Conservation (phyloP, 495 filamentous ascomycete species). For the Aspergillus hancockii region DNA sequence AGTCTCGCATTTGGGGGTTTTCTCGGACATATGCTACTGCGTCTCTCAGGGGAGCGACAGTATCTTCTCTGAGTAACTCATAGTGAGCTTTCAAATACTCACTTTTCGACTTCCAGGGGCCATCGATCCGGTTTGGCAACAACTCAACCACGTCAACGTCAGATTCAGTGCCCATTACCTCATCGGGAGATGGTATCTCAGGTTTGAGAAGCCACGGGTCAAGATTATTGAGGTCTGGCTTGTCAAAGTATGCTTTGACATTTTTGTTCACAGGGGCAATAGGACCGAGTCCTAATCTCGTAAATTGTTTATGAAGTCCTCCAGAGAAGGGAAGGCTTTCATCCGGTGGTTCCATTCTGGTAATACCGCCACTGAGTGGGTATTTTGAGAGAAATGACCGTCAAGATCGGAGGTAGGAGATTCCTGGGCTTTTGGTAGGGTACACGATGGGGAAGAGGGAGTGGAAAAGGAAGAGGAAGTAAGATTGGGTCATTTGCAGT, state of each 20-base stretch:
- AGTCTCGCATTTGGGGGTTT: constrained; percentile 51
- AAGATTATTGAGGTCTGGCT: constrained; percentile 7
- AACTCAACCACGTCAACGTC: constrained; percentile 33
- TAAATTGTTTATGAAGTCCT: background rate
- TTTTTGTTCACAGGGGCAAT: constrained; percentile 22
- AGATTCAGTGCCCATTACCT: constrained; percentile 39
- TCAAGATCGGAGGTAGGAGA: too few species aligned
- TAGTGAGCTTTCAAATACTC: constrained; percentile 66
- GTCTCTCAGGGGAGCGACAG: constrained; percentile 57
- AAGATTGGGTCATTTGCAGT: background rate
- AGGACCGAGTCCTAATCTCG: background rate
- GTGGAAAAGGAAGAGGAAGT: background rate
- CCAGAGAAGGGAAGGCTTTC: background rate
- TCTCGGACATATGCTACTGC: constrained; percentile 52
- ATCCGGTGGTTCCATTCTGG: background rate
- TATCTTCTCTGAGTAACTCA: constrained; percentile 65
- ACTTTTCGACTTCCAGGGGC: constrained; percentile 49
- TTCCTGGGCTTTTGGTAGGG: background rate
- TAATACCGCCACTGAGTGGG: background rate
- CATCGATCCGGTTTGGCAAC: constrained; percentile 37
- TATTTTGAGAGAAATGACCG: background rate
- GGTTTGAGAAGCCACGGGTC: constrained; percentile 44
- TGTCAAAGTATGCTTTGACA: constrained; percentile 40
- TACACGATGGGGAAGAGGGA: background rate
- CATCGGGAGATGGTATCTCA: constrained; percentile 45